Evolutionary conservation across 1,284 basidiomycete genomes (phyloP), one percentile per base, ranked within the genome.

Genomic region (Kwoniella shivajii): DNA sequence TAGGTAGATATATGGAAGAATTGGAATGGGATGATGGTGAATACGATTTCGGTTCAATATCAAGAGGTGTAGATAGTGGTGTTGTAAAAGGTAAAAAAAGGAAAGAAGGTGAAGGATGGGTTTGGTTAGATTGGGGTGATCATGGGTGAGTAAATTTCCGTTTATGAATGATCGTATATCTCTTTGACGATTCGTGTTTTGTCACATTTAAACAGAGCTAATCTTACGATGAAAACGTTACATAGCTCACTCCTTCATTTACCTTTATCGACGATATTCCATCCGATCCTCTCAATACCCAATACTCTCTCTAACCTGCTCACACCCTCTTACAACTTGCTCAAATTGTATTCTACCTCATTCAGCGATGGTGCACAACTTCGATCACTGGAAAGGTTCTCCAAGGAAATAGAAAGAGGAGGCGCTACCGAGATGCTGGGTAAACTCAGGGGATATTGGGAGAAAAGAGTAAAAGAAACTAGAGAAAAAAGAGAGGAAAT

Each of bases 1-100:
- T 74, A 7, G 74, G 74, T 5, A 48, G 74, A 22, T 76, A 76
- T 59, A 72, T 74, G 72, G 74, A 76, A 54, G 74, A 76, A 47
- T 53, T 76, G 55, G 73, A 74, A 43, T 62, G 53, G 44, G 71
- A 73, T 57, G 74, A 76, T 57, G 73, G 73, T 13, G 54, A 67
- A 31, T 57, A 67, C 50, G 73, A 75, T 61, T 76, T 76, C 41
- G 72, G 72, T 3, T 34, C 52, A 9, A 24, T 73, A 4, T 63
- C 59, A n/a, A 50, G 71, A 26, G 65, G 64, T 7, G 64, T 61
- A 22, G 30, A 37, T 20, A 45, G 13, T 30, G 51, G 42, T 29
- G 13, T 4, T 18, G n/a, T 45, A 14, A 44, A 43, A 31, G 46
- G 42, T 29, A 45, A 59, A 53, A 56, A 60, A 55, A 55, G 58